Conservation (phyloP, 176 grass and related monocot species). For the Oryza meridionalis region DNA sequence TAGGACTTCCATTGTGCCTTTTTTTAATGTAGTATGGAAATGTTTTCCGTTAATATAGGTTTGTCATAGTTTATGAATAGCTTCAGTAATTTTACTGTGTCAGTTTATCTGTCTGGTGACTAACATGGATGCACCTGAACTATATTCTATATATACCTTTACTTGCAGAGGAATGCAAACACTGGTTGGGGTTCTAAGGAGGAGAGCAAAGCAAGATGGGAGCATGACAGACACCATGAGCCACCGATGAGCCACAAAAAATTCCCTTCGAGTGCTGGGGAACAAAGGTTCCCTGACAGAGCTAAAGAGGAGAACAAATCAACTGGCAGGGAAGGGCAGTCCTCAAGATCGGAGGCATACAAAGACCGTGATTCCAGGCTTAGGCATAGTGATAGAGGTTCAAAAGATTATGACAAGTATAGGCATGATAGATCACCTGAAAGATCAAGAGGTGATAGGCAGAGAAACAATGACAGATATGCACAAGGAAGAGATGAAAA, state of each 20-base stretch:
- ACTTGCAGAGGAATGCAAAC: constrained; percentile 62
- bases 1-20: not conserved
- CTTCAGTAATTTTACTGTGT: not conserved
- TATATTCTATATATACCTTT: not conserved
- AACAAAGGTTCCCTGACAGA: constrained; percentile 7
- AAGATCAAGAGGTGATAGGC: constrained; percentile 46
- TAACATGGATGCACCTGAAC: not conserved
- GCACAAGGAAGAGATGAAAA: constrained; percentile 36
- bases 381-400: constrained; percentile 28
- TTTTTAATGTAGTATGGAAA: constrained; percentile 12
- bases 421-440: constrained; percentile 40
- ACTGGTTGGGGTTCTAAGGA: constrained; percentile 67
- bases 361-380: constrained; percentile 39
- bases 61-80: not conserved
- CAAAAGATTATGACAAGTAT: constrained; percentile 28
- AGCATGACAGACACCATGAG: constrained; percentile 52
- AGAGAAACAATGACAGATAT: constrained; percentile 25
- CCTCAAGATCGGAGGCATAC: constrained; percentile 44
- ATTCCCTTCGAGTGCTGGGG: not conserved
- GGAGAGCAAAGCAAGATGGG: constrained; percentile 50
- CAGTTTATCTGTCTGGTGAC: not conserved
- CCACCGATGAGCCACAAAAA: constrained; percentile 51
- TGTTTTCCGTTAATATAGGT: not conserved
- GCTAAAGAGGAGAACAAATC: constrained; percentile 34
- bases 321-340: constrained; percentile 30